Base-by-base conservation (phyloP, 2,329 filamentous ascomycete genomes). In the Xylaria sp. region DNA sequence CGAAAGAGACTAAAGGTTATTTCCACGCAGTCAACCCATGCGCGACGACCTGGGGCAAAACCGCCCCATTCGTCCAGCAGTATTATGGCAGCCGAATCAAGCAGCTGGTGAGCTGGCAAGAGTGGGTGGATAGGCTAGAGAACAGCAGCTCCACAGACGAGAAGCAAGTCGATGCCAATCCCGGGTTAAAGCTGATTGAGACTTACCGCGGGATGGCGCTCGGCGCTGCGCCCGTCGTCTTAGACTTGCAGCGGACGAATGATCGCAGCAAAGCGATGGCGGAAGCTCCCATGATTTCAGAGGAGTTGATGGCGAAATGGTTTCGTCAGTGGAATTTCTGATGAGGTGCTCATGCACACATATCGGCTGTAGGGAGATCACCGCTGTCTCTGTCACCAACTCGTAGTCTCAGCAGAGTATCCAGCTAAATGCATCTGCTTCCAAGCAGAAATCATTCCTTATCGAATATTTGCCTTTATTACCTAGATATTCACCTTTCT, bases 11-110 rank as follows among this genome's bases (percentile, higher is more conserved):
- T 23, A 70, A 68, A 18, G 80, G 81, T 1, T 83, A 83, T 65
- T 87, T 84, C 76, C 84, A 87, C 73, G 80, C 82, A 39, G 81
- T 85, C 50, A 88, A 88, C 71, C 84, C 85, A 0, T 72, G 66
- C 0, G 73, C 70, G 2, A 78, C 78, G 0, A 66, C 75, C 0
- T 87, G 84, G 85, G 52, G 57, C 2, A 66, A 78, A 0, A 76
- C 87, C 6, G 79, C 80, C 1, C 78, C 78, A 0, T 78, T 80
- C 0, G 75, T 87, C 8, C 76, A 80, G 67, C 74, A 80, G 8
- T 80, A 79, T 69, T 84, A 84, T 63, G 77, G 80, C 8, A 66
- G 75, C 3, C 73, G 78, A 15, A 81, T 84, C 70, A 75, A 78
- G 50, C 75, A 79, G 67, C 66, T 82, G 1, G 81, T 87, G 1